phyloP scores from a whole-genome alignment of 2,329 filamentous ascomycete genomes.

The Clarireedia paspali region DNA sequence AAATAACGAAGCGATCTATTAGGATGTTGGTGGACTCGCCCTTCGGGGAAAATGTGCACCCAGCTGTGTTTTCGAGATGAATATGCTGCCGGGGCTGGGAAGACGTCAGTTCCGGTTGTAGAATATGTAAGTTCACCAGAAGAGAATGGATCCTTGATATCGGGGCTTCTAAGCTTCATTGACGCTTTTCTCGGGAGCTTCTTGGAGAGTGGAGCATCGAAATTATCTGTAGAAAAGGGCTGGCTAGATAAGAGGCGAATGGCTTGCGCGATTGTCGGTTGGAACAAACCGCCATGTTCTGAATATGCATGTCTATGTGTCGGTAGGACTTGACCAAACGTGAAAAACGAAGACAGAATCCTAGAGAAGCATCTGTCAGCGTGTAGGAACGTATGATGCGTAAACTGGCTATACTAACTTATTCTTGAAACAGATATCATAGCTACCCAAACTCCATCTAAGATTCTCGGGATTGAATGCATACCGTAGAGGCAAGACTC shows the following conservation, averaged over 20 bases:
- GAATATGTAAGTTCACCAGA: slow-evolving; percentile 45
- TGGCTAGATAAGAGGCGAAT: slow-evolving; percentile 69
- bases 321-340: slow-evolving; percentile 79
- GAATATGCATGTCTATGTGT: slow-evolving; percentile 77
- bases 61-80: slow-evolving; percentile 64
- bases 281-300: slow-evolving; percentile 71
- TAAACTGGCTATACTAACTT: slow-evolving; percentile 44
- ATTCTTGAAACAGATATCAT: slow-evolving; percentile 92
- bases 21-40: slow-evolving; percentile 82
- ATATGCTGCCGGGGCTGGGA: slow-evolving; percentile 66
- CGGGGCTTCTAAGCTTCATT: slow-evolving; percentile 15
- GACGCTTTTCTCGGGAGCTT: slow-evolving; percentile 1
- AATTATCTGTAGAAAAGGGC: slow-evolving; percentile 34
- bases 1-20: slow-evolving; percentile 83
- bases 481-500: slow-evolving; percentile 70
- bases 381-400: background rate
- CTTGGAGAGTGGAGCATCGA: slow-evolving; percentile 1
- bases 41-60: slow-evolving; percentile 96
- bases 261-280: slow-evolving; percentile 80
- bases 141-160: slow-evolving; percentile 47
- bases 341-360: slow-evolving; percentile 70
- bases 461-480: slow-evolving; percentile 65
- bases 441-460: slow-evolving; percentile 84
- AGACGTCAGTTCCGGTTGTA: slow-evolving; percentile 58
- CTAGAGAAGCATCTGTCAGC: slow-evolving; percentile 36